Evolutionary conservation across 1,284 basidiomycete genomes (phyloP), one percentile per base, ranked within the genome.

Genomic region (Schizophyllum amplum): DNA sequence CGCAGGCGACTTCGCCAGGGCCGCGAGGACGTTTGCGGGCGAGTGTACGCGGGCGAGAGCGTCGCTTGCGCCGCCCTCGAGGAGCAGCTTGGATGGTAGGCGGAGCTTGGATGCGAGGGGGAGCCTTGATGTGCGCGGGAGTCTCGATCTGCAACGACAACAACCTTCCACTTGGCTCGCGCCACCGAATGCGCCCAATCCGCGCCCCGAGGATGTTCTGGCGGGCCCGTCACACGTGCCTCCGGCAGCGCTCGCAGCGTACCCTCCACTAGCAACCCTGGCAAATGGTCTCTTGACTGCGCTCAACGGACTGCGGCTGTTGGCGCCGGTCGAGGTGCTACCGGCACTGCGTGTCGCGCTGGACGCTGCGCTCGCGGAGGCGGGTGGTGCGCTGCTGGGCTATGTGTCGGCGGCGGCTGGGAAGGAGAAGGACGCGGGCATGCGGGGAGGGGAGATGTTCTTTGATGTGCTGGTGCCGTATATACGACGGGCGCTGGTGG

Each of bases 251-350:
- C 72, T 95, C 27, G 77, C 86, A 0, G 80, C 86, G 1, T 92
- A 88, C 63, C 87, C 91, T 0, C 87, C 90, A 0, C 74, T 96
- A 1, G 93, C 91, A 1, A 72, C 80, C 23, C 81, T 84, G 60
- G 78, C 88, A 52, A 98, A 98, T 67, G 78, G 83, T 0, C 72
- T 94, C 27, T 75, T 94, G 4, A 76, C 81, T 1, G 78, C 87
- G 0, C 74, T 97, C 53, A 98, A 98, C 69, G 76, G 85, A 1
- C 76, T 98, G 13, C 86, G 94, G 1, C 74, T 94, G 7, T 78
- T 96, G 9, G 90, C 91, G 0, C 90, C 92, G 0, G 71, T 82
- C 5, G 74, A 75, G 47, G 75, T 86, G 47, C 72, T 79, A 52
- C 68, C 66, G 1, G 68, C 77, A 26, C 67, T 92, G 2, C 66